phyloP scores from a whole-genome alignment of 441 rosid genomes.

The Cnidoscolus chayamansa region DNA sequence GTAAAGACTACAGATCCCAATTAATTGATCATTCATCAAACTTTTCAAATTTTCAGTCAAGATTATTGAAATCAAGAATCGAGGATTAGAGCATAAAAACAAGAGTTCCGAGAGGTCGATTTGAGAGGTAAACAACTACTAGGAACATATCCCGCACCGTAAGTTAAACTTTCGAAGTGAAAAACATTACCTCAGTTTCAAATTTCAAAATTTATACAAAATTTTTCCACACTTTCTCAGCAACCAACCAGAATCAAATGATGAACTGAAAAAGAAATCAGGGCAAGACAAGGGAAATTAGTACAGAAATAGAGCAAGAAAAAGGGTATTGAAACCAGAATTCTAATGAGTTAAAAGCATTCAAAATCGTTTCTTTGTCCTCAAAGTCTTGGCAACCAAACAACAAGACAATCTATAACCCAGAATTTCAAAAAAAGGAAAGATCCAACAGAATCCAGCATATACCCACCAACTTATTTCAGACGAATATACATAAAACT shows the following conservation, averaged over 20 bases:
- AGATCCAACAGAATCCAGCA: constrained; percentile 18
- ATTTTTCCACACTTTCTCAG: not conserved
- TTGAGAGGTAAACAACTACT: not conserved
- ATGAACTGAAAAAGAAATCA: not conserved
- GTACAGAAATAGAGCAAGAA: not conserved
- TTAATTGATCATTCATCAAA: constrained; percentile 1
- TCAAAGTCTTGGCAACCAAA: constrained; percentile 13
- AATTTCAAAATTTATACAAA: not conserved
- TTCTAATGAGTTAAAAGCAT: not conserved
- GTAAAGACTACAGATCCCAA: constrained; percentile 10
- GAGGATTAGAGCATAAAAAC: not conserved
- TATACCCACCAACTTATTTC: constrained; percentile 9
- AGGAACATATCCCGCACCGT: not conserved
- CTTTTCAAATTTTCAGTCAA: not conserved
- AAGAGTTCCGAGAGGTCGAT: not conserved
- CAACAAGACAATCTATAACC: not conserved
- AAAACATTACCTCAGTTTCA: not conserved
- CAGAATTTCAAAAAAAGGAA: constrained; percentile 13
- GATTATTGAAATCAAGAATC: constrained; percentile 6
- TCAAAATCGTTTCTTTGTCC: not conserved
- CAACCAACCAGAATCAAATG: constrained; percentile 10
- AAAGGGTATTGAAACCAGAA: not conserved
- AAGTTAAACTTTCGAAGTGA: not conserved
- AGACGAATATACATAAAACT: not conserved
- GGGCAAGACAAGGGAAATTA: not conserved